Conservation (phyloP, 352 stramenopile genomes). For the Blastocystis sp. region DNA sequence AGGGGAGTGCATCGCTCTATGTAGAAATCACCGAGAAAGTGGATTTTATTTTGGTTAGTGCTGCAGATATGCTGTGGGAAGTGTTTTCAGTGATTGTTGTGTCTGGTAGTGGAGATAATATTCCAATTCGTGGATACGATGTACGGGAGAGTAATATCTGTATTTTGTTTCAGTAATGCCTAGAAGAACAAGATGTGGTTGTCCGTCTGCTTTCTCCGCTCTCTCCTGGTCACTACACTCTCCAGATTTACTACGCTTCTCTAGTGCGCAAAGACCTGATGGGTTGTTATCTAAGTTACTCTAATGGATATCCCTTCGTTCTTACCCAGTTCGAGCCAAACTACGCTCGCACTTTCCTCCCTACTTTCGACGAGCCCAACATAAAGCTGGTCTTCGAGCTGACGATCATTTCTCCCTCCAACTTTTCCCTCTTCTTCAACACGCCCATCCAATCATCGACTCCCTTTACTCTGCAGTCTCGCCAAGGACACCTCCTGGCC, state of each 20-base stretch:
- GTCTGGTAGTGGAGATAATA: neutral
- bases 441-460: neutral
- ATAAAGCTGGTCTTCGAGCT: slow-evolving; percentile 29
- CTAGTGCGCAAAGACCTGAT: slow-evolving; percentile 38
- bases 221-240: neutral
- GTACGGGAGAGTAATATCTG: neutral
- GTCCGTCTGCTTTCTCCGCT: neutral
- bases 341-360: slow-evolving; percentile 21
- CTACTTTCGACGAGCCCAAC: slow-evolving; percentile 36
- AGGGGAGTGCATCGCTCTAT: neutral
- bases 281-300: slow-evolving; percentile 41
- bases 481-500: neutral
- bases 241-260: neutral
- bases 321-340: slow-evolving; percentile 42
- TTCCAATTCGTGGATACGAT: neutral
- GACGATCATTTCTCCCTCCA: neutral
- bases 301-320: neutral
- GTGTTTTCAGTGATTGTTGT: neutral
- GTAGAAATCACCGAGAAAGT: neutral
- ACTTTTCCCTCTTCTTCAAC: slow-evolving; percentile 11
- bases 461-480: neutral
- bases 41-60: neutral
- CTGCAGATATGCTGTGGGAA: slow-evolving; percentile 29
- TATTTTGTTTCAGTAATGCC: neutral
- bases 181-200: neutral